Base-by-base conservation (phyloP, 306 rosid species). In the Pueraria montana region DNA sequence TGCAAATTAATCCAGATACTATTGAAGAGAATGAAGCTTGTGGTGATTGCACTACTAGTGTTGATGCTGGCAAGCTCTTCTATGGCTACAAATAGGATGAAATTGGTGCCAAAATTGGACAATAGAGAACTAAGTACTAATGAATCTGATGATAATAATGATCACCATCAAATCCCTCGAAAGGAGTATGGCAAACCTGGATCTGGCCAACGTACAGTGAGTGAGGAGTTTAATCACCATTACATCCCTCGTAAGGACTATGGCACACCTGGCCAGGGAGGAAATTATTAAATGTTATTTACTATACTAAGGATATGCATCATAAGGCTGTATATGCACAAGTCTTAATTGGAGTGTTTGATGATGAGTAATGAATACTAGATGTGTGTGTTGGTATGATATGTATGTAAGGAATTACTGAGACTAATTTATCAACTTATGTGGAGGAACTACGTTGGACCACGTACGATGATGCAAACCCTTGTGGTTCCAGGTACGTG, bases 161-260 rank as follows among this genome's bases (percentile, higher is more conserved):
- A 45, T 79, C 83, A 79, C 34, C 83, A 79, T 42, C 11, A 79
- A 55, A 79, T 79, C 48, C 83, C 83, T 23, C 50, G 77, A 2
- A 69, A 55, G 46, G 59, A 55, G 9, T 68, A 79, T 17, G 83
- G 69, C 0, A 67, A 66, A 49, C 82, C 66, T 17, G 82, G 82
- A 6, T 49, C 65, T 24, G 74, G 20, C 9, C 52, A 40, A 5
- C 50, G 9, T 50, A 59, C 48, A 2, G 42, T 18, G 10, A 40
- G 50, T 34, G 79, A 84, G 11, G 81, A 58, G 45, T 50, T 45
- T 24, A 79, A 80, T 80, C 87, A 84, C 48, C 87, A 74, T 74
- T 36, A 38, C 58, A 67, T 84, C 61, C 87, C 87, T 67, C 84
- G 69, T 27, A 67, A 13, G 61, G 66, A 43, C 13, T 79, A 66